phyloP scores from a whole-genome alignment of 2,329 filamentous ascomycete genomes.

The Domatiomyces globalis region DNA sequence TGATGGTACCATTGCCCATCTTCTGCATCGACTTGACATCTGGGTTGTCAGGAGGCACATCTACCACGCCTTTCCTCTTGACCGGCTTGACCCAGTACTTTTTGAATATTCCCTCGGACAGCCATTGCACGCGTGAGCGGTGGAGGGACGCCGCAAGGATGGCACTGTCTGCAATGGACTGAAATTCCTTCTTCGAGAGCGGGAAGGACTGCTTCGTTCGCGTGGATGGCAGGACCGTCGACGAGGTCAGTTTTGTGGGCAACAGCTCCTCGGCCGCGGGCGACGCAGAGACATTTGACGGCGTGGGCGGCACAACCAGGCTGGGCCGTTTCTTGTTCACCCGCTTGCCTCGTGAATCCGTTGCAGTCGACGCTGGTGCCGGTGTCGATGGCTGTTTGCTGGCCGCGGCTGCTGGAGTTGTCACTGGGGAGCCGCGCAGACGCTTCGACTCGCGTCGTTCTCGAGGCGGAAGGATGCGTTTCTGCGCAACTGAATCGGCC shows the following conservation, averaged over 20 bases:
- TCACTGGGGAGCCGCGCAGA: slow-evolving; percentile 4
- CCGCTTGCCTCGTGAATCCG: slow-evolving; percentile 19
- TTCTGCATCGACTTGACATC: slow-evolving; percentile 40
- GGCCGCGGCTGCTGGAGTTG: slow-evolving; percentile 1
- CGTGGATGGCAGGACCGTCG: slow-evolving; percentile 40
- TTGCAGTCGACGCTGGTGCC: slow-evolving; percentile 20
- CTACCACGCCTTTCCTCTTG: slow-evolving; percentile 38
- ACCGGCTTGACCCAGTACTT: slow-evolving; percentile 46
- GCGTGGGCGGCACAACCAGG: slow-evolving; percentile 19
- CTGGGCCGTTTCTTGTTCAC: slow-evolving; percentile 23
- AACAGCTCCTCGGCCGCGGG: slow-evolving; percentile 26
- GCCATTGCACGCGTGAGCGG: slow-evolving; percentile 45
- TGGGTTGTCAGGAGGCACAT: slow-evolving; percentile 33
- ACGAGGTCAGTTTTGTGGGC: slow-evolving; percentile 40
- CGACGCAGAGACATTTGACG: slow-evolving; percentile 20
- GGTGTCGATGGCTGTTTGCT: slow-evolving; percentile 17
- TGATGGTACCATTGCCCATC: slow-evolving; percentile 44
- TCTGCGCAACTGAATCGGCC: slow-evolving; percentile 26
- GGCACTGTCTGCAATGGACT: slow-evolving; percentile 46
- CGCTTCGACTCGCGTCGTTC: slow-evolving; percentile 33
- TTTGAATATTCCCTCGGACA: slow-evolving; percentile 39
- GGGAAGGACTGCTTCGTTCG: slow-evolving; percentile 34
- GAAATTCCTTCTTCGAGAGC: slow-evolving; percentile 41
- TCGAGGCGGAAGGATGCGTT: slow-evolving; percentile 30
- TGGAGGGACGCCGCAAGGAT: slow-evolving; percentile 44